Evolutionary conservation across 2,329 filamentous ascomycete species (phyloP).

Genomic region (Phyllosticta paracitricarpa): DNA sequence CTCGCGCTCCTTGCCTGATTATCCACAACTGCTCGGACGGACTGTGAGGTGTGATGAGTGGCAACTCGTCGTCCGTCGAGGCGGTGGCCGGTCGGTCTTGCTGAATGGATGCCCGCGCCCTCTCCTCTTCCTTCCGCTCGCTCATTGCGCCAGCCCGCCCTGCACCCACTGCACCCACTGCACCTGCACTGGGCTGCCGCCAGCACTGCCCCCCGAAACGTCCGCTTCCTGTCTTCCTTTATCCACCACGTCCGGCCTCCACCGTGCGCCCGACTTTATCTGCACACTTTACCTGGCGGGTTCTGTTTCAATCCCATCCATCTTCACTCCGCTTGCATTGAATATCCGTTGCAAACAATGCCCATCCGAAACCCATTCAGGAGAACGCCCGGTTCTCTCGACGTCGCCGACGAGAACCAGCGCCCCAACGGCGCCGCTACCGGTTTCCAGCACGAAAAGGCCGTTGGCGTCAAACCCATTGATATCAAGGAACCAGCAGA

Average conservation of each 20-base stretch:
- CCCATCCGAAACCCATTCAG: conserved; percentile 34
- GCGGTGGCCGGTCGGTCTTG: not conserved
- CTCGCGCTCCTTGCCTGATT: not conserved
- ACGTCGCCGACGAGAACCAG: conserved; percentile 23
- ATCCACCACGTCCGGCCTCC: not conserved
- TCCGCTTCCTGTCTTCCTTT: not conserved
- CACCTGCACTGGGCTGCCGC: not conserved
- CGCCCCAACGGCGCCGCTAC: conserved; percentile 17
- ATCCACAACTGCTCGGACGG: not conserved
- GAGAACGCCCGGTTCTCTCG: conserved; percentile 22
- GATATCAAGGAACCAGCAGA: conserved; percentile 38
- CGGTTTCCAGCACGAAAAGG: conserved; percentile 24
- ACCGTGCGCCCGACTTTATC: not conserved
- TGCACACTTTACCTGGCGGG: not conserved
- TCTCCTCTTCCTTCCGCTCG: not conserved
- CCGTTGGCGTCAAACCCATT: conserved; percentile 29
- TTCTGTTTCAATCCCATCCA: not conserved
- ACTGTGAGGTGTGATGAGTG: not conserved
- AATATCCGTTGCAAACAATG: conserved; percentile 17
- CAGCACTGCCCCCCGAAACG: not conserved
- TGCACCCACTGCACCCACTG: not conserved
- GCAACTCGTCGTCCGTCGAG: not conserved
- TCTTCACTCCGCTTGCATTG: not conserved
- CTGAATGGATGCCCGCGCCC: not conserved
- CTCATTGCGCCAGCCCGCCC: not conserved